phyloP scores from a whole-genome alignment of 2,329 filamentous ascomycete genomes.

The Cercospora citrullina region DNA sequence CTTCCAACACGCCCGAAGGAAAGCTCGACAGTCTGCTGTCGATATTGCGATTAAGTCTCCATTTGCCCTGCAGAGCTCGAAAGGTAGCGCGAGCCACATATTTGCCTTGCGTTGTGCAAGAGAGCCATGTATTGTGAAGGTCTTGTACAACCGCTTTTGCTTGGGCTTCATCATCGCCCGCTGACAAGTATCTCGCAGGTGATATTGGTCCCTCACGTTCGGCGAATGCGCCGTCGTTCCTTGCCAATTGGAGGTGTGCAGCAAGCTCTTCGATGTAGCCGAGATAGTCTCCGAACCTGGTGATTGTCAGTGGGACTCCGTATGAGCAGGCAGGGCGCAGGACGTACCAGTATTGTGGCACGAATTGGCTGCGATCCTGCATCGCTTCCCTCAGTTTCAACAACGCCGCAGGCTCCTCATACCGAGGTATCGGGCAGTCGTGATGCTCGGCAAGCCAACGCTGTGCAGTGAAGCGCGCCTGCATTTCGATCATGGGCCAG shows the following conservation, averaged over 20 bases:
- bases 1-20: slow-evolving; percentile 34
- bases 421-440: slow-evolving; percentile 15
- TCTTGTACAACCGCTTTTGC: slow-evolving; percentile 49
- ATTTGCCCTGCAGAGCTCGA: slow-evolving; percentile 38
- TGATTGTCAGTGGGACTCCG: not conserved
- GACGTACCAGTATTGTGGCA: slow-evolving; percentile 65
- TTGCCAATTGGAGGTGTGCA: slow-evolving; percentile 55
- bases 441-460: slow-evolving; percentile 55
- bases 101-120: slow-evolving; percentile 28
- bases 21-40: slow-evolving; percentile 29
- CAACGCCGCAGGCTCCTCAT: slow-evolving; percentile 49
- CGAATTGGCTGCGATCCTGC: slow-evolving; percentile 45
- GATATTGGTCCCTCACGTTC: slow-evolving; percentile 53
- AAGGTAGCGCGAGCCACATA: slow-evolving; percentile 36
- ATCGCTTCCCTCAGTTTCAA: slow-evolving; percentile 52
- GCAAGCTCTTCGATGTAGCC: slow-evolving; percentile 73
- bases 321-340: not conserved
- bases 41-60: slow-evolving; percentile 35
- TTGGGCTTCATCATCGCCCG: slow-evolving; percentile 40
- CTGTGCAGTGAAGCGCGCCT: slow-evolving; percentile 66
- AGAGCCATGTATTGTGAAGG: slow-evolving; percentile 42
- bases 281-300: slow-evolving; percentile 71
- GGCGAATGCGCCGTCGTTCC: slow-evolving; percentile 42
- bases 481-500: slow-evolving; percentile 87
- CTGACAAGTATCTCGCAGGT: slow-evolving; percentile 38